phyloP scores from a whole-genome alignment of 768 basidiomycete genomes.

The Tubosaeta brunneosetosa region DNA sequence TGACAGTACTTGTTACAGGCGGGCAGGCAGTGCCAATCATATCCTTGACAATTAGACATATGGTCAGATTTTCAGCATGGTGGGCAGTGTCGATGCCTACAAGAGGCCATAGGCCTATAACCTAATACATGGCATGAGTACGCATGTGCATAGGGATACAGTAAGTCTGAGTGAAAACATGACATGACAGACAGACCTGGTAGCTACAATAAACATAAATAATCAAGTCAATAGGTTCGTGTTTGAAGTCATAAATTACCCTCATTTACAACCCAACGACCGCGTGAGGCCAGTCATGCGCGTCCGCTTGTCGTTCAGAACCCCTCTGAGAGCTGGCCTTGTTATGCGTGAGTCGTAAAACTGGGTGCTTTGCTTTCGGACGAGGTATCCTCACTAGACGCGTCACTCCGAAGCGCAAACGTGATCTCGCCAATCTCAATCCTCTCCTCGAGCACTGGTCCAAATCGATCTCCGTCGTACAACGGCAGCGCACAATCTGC shows the following conservation, averaged over 20 bases:
- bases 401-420: slow-evolving; percentile 10
- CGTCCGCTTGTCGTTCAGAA: background rate
- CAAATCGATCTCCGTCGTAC: slow-evolving; percentile 10
- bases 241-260: background rate
- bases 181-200: slow-evolving; percentile 1
- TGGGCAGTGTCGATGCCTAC: background rate
- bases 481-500: slow-evolving; percentile 22
- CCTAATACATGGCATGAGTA: background rate
- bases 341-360: background rate
- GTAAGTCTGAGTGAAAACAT: background rate
- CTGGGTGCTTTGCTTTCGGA: background rate
- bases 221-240: background rate
- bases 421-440: slow-evolving; percentile 22
- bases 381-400: background rate
- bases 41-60: background rate
- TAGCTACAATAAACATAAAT: background rate
- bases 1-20: background rate
- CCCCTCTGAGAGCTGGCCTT: background rate
- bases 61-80: background rate
- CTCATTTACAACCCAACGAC: background rate
- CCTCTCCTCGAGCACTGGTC: slow-evolving; percentile 14
- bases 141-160: slow-evolving; percentile 2
- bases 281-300: background rate
- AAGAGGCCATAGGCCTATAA: background rate
- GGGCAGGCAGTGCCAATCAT: background rate